phyloP scores from a whole-genome alignment of 345 rosid genomes.

The Murraya koenigii region DNA sequence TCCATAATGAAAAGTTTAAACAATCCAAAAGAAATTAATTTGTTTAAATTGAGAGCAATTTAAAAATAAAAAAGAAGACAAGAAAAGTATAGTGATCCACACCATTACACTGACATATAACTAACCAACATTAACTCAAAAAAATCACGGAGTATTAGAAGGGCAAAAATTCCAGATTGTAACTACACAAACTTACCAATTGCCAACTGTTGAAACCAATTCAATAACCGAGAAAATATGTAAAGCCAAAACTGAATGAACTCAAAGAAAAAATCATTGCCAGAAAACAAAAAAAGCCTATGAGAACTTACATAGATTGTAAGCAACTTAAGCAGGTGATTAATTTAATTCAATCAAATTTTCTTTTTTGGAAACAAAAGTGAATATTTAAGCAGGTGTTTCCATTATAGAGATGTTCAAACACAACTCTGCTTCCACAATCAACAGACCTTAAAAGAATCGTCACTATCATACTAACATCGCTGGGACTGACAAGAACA shows the following conservation, averaged over 20 bases:
- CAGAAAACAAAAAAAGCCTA: not conserved
- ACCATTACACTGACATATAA: not conserved
- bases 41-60: not conserved
- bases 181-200: not conserved
- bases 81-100: not conserved
- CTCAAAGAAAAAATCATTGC: not conserved
- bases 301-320: not conserved
- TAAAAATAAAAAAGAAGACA: not conserved
- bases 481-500: not conserved
- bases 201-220: not conserved
- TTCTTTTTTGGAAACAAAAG: not conserved
- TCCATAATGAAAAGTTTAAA: not conserved
- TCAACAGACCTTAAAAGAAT: not conserved
- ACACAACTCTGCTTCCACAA: not conserved
- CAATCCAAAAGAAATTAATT: not conserved
- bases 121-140: not conserved
- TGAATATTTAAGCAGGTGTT: not conserved
- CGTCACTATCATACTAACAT: not conserved
- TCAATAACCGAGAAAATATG: not conserved
- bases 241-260: not conserved
- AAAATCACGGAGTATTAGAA: not conserved
- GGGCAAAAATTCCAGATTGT: not conserved
- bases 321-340: not conserved
- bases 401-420: not conserved
- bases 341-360: not conserved